A percentile compares a stretch with the other conserved stretches of the same genome.
These are phyloP conservation scores for Corrigiola litoralis DNA, from an alignment of 179 eudicot genomes.

Conservation along the genomic window DNA sequence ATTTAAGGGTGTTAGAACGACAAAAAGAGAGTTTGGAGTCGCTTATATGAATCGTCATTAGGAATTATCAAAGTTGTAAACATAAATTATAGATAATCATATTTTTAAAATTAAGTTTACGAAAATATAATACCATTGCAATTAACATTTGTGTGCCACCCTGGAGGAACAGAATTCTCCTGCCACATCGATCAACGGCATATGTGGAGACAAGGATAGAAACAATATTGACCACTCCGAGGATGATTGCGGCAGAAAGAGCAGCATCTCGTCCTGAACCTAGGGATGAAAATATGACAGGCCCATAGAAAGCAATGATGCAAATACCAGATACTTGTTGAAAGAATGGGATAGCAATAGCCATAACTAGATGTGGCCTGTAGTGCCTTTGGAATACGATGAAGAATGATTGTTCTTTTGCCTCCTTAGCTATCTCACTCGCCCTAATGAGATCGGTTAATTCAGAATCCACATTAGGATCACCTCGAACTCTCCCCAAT, in stretches of 20 bases:
- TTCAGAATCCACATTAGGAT: conserved; percentile 78
- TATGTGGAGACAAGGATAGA: conserved; percentile 79
- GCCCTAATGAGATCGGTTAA: conserved; percentile 71
- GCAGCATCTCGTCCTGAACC: conserved; percentile 73
- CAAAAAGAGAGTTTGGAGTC: no score
- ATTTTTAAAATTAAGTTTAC: no score
- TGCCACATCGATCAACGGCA: conserved; percentile 72
- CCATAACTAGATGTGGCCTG: conserved; percentile 73
- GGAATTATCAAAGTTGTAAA: no score
- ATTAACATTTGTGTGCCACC: conserved; percentile 91
- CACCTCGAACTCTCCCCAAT: conserved; percentile 64
- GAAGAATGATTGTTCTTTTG: conserved; percentile 70
- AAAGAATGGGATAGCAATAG: conserved; percentile 59
- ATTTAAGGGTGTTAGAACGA: no score
- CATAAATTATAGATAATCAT: no score
- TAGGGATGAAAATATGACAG: conserved; percentile 65
- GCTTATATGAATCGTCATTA: no score
- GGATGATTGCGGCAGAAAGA: conserved; percentile 74
- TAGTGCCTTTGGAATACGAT: conserved; percentile 57
- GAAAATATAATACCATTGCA: no score
- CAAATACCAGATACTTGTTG: conserved; percentile 88
- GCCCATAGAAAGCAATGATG: conserved; percentile 90
- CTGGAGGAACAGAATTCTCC: conserved; percentile 60
- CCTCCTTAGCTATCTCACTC: conserved; percentile 56
- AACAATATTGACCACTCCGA: conserved; percentile 75